A percentile compares a stretch with the other conserved stretches of the same genome.
Conservation (phyloP, 2,329 filamentous ascomycete genomes). For the Phyllosticta paracitricarpa region DNA sequence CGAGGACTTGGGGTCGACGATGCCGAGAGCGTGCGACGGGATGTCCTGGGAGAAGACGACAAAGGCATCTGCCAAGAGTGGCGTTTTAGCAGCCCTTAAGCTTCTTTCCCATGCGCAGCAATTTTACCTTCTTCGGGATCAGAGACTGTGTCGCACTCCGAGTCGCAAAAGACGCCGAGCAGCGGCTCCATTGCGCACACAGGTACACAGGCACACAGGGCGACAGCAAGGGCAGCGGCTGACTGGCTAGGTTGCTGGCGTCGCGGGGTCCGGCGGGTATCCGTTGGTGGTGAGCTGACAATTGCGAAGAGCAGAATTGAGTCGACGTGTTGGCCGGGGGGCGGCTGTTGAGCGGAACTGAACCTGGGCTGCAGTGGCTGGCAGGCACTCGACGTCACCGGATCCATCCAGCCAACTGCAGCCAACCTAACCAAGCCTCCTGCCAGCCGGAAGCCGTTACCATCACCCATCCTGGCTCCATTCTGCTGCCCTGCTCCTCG, state of each 20-base stretch:
- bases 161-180: neutral
- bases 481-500: too few relatives aligned
- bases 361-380: neutral
- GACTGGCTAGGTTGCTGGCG: neutral
- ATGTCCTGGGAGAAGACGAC: slow-evolving; percentile 70
- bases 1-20: slow-evolving; percentile 7
- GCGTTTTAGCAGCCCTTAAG: slow-evolving; percentile 3
- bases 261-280: neutral
- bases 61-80: slow-evolving; percentile 60
- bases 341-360: neutral
- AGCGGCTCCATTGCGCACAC: slow-evolving; percentile 17
- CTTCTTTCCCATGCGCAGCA: neutral
- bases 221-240: neutral
- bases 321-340: neutral
- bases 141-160: slow-evolving; percentile 35
- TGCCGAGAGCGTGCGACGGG: slow-evolving; percentile 50
- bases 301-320: too few relatives aligned
- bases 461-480: neutral
- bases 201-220: too few relatives aligned
- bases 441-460: neutral
- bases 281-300: neutral
- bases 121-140: slow-evolving; percentile 51
- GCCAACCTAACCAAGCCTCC: neutral
- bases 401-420: neutral
- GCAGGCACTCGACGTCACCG: neutral